Evolutionary conservation across 192 early-diverging fungal species (phyloP).

Genomic region (Linnemannia elongata): DNA sequence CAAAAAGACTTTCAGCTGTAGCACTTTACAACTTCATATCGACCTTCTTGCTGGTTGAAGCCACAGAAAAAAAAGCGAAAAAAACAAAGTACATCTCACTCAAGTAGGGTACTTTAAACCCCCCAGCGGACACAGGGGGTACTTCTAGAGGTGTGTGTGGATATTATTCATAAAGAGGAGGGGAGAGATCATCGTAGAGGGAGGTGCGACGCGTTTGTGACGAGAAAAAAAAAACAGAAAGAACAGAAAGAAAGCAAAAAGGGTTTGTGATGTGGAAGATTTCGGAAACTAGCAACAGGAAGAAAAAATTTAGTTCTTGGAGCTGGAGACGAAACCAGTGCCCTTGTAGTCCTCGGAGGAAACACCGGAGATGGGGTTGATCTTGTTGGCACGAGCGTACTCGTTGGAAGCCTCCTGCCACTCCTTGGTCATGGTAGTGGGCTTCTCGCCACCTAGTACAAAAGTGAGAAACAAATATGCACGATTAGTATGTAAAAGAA

Average conservation of each 20-base stretch:
- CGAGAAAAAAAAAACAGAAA: neutral
- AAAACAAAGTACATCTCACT: neutral
- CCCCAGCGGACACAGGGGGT: neutral
- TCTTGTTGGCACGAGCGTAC: conserved; percentile 72
- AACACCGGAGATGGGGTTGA: conserved; percentile 81
- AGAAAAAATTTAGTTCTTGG: conserved; percentile 47
- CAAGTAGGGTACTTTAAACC: neutral
- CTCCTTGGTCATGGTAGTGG: conserved; percentile 78
- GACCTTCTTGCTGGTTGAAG: neutral
- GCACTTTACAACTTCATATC: neutral
- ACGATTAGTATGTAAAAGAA: neutral
- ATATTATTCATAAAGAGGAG: conserved; percentile 6
- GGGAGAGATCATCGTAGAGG: neutral
- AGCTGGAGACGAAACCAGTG: conserved; percentile 73
- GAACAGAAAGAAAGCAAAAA: neutral
- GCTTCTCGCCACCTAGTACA: conserved; percentile 66
- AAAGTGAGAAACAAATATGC: neutral
- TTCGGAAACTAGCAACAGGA: neutral
- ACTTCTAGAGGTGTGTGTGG: neutral
- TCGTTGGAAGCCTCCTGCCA: conserved; percentile 87
- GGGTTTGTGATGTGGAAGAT: neutral
- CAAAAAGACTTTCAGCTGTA: neutral
- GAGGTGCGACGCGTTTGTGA: neutral
- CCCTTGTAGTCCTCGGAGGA: conserved; percentile 84
- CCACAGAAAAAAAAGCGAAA: neutral